phyloP scores from a whole-genome alignment of 768 basidiomycete species.

The Neoboletus magnificus region DNA sequence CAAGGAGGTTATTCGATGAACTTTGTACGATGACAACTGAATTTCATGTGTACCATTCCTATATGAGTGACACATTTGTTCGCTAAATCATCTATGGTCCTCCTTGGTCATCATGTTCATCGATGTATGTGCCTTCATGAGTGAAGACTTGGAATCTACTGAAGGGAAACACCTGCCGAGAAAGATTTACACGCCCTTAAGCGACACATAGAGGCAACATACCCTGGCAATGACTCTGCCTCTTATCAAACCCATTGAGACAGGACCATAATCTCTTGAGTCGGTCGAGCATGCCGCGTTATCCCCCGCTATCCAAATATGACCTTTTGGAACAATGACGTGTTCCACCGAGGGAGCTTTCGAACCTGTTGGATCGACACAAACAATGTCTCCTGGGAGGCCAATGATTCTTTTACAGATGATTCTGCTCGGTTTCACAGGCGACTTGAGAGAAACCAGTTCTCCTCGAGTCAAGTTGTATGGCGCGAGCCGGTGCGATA shows the following conservation, averaged over 20 bases:
- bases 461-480: slow-evolving; percentile 65
- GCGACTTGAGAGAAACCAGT: slow-evolving; percentile 68
- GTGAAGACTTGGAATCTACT: slow-evolving; percentile 27
- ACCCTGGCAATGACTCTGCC: slow-evolving; percentile 68
- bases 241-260: slow-evolving; percentile 75
- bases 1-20: slow-evolving; percentile 96
- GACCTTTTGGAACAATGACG: slow-evolving; percentile 76
- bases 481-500: slow-evolving; percentile 52
- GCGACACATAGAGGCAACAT: slow-evolving; percentile 14
- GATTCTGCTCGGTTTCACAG: slow-evolving; percentile 57
- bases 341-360: slow-evolving; percentile 66
- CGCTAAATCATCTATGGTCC: neutral
- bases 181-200: slow-evolving; percentile 1
- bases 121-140: slow-evolving; percentile 18
- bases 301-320: slow-evolving; percentile 91
- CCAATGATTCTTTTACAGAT: slow-evolving; percentile 92
- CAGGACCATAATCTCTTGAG: slow-evolving; percentile 90
- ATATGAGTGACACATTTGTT: neutral
- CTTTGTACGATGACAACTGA: slow-evolving; percentile 51
- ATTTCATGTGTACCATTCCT: neutral
- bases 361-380: slow-evolving; percentile 79
- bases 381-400: slow-evolving; percentile 83
- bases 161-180: slow-evolving; percentile 30
- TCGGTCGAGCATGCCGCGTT: slow-evolving; percentile 81
- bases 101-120: slow-evolving; percentile 8